Evolutionary conservation across 2,329 filamentous ascomycete genomes (phyloP), one percentile per base, ranked within the genome.

Genomic region (Aureobasidium namibiae): DNA sequence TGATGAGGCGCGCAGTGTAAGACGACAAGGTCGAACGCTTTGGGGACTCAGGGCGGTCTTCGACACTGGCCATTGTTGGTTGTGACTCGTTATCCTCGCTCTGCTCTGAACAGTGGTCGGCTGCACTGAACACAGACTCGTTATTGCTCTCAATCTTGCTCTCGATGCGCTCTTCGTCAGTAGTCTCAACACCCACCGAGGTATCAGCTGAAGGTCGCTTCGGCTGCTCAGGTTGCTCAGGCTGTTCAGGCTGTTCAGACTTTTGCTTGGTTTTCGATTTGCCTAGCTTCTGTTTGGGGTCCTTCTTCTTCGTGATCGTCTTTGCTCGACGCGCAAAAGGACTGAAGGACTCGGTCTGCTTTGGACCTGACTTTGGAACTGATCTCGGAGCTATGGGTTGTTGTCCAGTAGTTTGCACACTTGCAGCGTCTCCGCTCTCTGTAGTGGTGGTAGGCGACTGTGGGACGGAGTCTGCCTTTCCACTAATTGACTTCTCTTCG

Each of bases 311-410:
- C n/a, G n/a, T n/a, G n/a, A n/a, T n/a, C n/a, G 31, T 53, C 60
- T 68, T 16, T 60, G 34, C 29, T 26, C 49, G 53, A 13, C 61
- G 60, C 29, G 62, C 62, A 46, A 70, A 72, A 24, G 68, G 61
- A 56, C 67, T 71, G 23, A 70, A 62, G 13, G 70, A 70, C 33
- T 70, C 68, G 0, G 70, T 72, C 65, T 71, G 66, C n/a, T 66
- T 67, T 4, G 70, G 69, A 36, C 70, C 70, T 18, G 63, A 26
- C 62, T 69, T 71, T 9, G 63, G 34, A 11, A 46, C 24, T n/a
- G n/a, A n/a, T n/a, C n/a, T n/a, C n/a, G n/a, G n/a, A 61, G 65
- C 67, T 58, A 23, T 13, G n/a, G n/a, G n/a, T 39, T 54, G 24
- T 29, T 49, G 48, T 9, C 33, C 13, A 16, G 41, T 45, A 34